A percentile compares a stretch with the other conserved stretches of the same genome.
phyloP scores from a whole-genome alignment of 306 rosid species.

The Sphenostylis stenocarpa region DNA sequence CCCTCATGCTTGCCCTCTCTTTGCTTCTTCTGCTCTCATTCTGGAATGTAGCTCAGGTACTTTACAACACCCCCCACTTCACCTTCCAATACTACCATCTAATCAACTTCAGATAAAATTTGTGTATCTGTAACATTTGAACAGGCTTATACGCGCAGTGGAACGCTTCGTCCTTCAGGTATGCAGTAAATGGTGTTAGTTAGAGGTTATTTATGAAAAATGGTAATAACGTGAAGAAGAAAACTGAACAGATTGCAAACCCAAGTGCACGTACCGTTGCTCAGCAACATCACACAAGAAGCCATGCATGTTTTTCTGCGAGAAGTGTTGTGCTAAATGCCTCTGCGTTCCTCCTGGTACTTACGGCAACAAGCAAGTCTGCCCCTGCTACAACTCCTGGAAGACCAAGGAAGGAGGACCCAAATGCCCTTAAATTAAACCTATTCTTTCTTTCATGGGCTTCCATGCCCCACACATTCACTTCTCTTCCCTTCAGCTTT shows the following conservation, averaged over 20 bases:
- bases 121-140: background rate
- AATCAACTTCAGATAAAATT: no score
- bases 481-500: slow-evolving; percentile 9
- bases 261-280: slow-evolving; percentile 70
- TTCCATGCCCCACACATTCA: slow-evolving; percentile 1
- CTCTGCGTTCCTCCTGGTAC: slow-evolving; percentile 88
- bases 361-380: slow-evolving; percentile 70
- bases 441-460: no score
- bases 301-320: slow-evolving; percentile 95
- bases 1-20: slow-evolving; percentile 46
- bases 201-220: background rate
- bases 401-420: slow-evolving; percentile 92
- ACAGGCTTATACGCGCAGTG: slow-evolving; percentile 48
- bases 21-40: slow-evolving; percentile 62
- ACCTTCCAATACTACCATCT: no score
- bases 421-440: slow-evolving; percentile 92
- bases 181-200: background rate
- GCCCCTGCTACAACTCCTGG: slow-evolving; percentile 96
- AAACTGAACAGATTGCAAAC: slow-evolving; percentile 54
- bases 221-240: background rate
- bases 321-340: slow-evolving; percentile 78
- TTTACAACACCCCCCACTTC: background rate
- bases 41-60: slow-evolving; percentile 64
- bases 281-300: slow-evolving; percentile 89
- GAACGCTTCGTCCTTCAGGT: slow-evolving; percentile 66